These are phyloP conservation scores for Colletotrichum sp. DNA, from an alignment of 2,329 filamentous ascomycete species.

Conservation along the genomic window DNA sequence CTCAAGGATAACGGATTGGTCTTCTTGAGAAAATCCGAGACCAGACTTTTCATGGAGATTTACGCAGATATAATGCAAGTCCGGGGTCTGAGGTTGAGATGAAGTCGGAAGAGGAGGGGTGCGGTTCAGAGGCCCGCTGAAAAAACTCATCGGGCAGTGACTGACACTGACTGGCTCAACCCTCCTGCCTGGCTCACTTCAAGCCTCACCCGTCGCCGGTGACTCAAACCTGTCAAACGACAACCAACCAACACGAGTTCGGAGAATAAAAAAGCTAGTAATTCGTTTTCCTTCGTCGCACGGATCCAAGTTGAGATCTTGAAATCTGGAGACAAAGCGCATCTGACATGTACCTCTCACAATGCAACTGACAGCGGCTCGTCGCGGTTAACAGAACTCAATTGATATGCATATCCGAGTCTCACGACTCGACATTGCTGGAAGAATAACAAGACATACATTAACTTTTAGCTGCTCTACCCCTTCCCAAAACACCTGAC, in stretches of 20 bases:
- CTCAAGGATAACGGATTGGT: too few relatives aligned
- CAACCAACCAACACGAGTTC: neutral
- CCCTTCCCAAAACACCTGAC: neutral
- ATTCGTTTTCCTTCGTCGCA: neutral
- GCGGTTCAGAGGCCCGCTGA: neutral
- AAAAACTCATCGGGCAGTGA: neutral
- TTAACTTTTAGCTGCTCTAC: neutral
- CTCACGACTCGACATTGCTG: neutral
- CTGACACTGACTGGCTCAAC: neutral
- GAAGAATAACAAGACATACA: neutral
- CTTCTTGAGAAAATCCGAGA: neutral
- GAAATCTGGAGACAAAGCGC: neutral
- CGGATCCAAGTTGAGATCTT: neutral
- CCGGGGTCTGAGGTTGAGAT: neutral
- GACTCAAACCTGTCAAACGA: neutral
- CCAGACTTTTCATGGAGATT: neutral
- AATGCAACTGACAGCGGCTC: neutral
- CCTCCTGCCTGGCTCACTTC: neutral
- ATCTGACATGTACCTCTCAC: neutral
- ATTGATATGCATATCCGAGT: neutral
- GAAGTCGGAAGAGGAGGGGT: conserved; percentile 34
- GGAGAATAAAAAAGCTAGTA: neutral
- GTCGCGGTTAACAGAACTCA: neutral
- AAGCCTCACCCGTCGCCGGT: neutral
- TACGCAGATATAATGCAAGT: neutral